Percentiles rank a stretch among this genome's conserved stretches.
Evolutionary conservation across 345 rosid species (phyloP).

Genomic region (Populus deltoides): DNA sequence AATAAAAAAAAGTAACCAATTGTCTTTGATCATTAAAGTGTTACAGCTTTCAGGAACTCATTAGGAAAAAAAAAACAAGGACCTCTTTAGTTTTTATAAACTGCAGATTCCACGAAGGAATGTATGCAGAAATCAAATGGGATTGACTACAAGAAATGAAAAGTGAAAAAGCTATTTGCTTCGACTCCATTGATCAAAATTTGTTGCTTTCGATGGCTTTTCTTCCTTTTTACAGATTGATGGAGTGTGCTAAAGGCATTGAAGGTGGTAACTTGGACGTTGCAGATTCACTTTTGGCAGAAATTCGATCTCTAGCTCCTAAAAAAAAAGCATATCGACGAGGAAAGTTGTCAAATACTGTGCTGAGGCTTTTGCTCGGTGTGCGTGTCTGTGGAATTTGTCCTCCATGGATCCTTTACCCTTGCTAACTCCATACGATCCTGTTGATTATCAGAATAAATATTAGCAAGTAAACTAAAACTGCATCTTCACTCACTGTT

Average conservation of each 20-base stretch:
- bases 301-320: not conserved
- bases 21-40: too few species aligned
- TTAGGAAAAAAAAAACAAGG: too few species aligned
- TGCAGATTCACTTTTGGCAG: not conserved
- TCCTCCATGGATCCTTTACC: not conserved
- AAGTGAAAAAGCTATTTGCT: not conserved
- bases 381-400: not conserved
- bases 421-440: accelerated
- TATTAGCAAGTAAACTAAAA: too few species aligned
- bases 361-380: not conserved
- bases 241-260: not conserved
- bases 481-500: too few species aligned
- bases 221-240: not conserved
- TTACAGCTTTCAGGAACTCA: too few species aligned
- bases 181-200: not conserved
- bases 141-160: not conserved
- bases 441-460: too few species aligned
- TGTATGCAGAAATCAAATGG: not conserved
- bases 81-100: too few species aligned
- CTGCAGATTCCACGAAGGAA: not conserved
- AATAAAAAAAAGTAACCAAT: too few species aligned
- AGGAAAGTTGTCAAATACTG: not conserved
- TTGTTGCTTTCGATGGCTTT: not conserved
- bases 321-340: not conserved
- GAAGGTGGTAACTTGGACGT: not conserved